Percentiles rank a stretch among this genome's conserved stretches.
Evolutionary conservation across 169 alveolate genomes (phyloP).

Genomic region (Plasmodium reichenowi): DNA sequence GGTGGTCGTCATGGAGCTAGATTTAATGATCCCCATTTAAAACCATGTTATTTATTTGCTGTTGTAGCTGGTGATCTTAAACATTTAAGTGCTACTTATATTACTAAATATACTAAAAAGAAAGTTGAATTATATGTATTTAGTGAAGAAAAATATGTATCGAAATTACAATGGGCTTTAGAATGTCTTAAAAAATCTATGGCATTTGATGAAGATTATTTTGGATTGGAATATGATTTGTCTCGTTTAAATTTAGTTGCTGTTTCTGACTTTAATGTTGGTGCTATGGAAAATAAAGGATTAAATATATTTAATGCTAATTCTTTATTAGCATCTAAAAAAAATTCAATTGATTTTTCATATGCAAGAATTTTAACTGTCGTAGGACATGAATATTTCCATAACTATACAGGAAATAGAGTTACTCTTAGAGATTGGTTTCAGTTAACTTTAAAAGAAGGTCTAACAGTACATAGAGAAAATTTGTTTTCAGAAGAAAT

Average conservation of each 20-base stretch:
- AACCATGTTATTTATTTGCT: constrained; percentile 94
- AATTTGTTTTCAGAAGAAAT: constrained; percentile 88
- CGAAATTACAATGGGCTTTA: constrained; percentile 90
- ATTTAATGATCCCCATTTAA: constrained; percentile 92
- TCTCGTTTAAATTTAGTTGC: constrained; percentile 92
- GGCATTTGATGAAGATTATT: constrained; percentile 94
- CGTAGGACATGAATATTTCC: constrained; percentile 95
- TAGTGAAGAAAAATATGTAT: constrained; percentile 88
- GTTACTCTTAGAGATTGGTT: constrained; percentile 96
- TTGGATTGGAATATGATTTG: constrained; percentile 93
- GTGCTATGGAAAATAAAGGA: constrained; percentile 96
- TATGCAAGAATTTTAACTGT: constrained; percentile 90
- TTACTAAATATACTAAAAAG: constrained; percentile 86
- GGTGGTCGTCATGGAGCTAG: constrained; percentile 88
- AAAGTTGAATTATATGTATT: constrained; percentile 86
- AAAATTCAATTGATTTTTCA: constrained; percentile 91
- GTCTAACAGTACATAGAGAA: constrained; percentile 95
- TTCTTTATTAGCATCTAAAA: constrained; percentile 90
- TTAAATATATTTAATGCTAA: constrained; percentile 92
- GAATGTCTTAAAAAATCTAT: constrained; percentile 91
- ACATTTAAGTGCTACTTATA: constrained; percentile 83
- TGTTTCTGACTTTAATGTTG: constrained; percentile 92
- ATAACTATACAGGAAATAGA: constrained; percentile 95
- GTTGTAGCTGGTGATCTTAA: constrained; percentile 93
- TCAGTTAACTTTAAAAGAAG: constrained; percentile 94